Evolutionary conservation across 1,284 basidiomycete genomes (phyloP).

Genomic region (Austroboletus niveus): DNA sequence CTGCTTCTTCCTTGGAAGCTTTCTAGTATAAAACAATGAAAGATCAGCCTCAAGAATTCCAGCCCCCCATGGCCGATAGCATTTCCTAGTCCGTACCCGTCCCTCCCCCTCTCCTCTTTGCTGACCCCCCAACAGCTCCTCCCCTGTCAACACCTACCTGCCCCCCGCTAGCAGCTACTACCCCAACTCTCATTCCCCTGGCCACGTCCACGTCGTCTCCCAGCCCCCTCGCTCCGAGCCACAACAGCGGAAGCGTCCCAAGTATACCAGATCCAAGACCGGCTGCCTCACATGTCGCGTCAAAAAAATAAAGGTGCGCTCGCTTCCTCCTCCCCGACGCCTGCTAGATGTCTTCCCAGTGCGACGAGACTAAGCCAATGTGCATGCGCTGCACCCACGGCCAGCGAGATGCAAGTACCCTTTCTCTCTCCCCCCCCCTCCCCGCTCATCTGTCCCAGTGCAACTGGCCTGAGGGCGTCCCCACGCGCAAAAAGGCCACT

Average conservation of each 20-base stretch:
- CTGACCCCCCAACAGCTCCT: conserved; percentile 31
- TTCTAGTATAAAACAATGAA: conserved; percentile 44
- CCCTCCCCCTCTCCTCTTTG: conserved; percentile 13
- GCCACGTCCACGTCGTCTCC: conserved; percentile 46
- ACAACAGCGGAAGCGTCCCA: conserved; percentile 71
- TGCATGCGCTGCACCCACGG: conserved; percentile 79
- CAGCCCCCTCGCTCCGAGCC: conserved; percentile 48
- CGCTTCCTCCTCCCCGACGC: conserved; percentile 8
- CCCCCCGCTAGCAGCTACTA: conserved; percentile 46
- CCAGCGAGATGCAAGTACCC: conserved; percentile 60
- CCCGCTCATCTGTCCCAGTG: conserved; percentile 49
- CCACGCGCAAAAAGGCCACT: conserved; percentile 55
- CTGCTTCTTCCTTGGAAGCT: conserved; percentile 31
- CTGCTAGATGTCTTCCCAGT: conserved; percentile 43
- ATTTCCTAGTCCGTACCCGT: conserved; percentile 54
- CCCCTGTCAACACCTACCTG: conserved; percentile 42
- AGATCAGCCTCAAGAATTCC: conserved; percentile 37
- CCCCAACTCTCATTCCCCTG: conserved; percentile 36
- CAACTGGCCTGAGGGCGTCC: conserved; percentile 76
- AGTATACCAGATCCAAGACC: conserved; percentile 84
- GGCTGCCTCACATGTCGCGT: conserved; percentile 81
- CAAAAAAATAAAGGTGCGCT: conserved; percentile 79
- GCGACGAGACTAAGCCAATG: conserved; percentile 77
- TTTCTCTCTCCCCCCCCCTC: conserved; percentile 1
- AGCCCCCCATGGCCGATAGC: conserved; percentile 53